phyloP scores from a whole-genome alignment of 2,329 filamentous ascomycete species.

The Byssochlamys sp. region DNA sequence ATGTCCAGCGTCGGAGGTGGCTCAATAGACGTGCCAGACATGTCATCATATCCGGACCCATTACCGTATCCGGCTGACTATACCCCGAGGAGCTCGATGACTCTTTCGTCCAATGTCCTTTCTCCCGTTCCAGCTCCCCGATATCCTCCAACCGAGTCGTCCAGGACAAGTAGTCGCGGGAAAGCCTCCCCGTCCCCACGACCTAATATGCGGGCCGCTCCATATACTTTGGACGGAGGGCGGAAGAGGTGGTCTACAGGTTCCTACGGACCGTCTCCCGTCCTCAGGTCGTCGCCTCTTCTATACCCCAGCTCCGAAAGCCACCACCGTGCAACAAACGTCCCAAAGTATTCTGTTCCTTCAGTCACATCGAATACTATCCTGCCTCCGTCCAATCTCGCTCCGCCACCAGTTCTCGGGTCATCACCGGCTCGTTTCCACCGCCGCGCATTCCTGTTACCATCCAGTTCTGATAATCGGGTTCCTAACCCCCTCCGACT shows the following conservation, averaged over 20 bases:
- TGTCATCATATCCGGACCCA: constrained; percentile 63
- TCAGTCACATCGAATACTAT: constrained; percentile 41
- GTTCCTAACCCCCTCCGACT: constrained; percentile 50
- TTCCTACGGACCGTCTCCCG: constrained; percentile 53
- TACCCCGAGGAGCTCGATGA: constrained; percentile 58
- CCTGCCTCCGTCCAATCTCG: constrained; percentile 3
- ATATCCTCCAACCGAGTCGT: constrained; percentile 49
- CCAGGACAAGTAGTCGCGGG: constrained; percentile 51
- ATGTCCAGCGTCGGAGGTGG: constrained; percentile 48
- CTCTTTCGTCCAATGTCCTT: constrained; percentile 57
- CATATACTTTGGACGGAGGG: constrained; percentile 58
- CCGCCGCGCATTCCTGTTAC: constrained; percentile 26
- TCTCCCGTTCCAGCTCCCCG: constrained; percentile 67
- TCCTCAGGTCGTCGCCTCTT: constrained; percentile 46
- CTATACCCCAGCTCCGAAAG: constrained; percentile 50
- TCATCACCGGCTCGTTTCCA: constrained; percentile 5
- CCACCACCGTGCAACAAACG: constrained; percentile 45
- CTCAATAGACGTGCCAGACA: constrained; percentile 55
- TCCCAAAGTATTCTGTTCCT: constrained; percentile 46
- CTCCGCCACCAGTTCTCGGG: neutral
- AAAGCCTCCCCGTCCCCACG: constrained; percentile 63
- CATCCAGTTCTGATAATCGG: constrained; percentile 42
- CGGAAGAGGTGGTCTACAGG: constrained; percentile 72
- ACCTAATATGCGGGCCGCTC: constrained; percentile 57
- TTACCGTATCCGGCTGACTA: constrained; percentile 48